Conservation (phyloP, 23 red algal species). For the Gracilaria domingensis region DNA sequence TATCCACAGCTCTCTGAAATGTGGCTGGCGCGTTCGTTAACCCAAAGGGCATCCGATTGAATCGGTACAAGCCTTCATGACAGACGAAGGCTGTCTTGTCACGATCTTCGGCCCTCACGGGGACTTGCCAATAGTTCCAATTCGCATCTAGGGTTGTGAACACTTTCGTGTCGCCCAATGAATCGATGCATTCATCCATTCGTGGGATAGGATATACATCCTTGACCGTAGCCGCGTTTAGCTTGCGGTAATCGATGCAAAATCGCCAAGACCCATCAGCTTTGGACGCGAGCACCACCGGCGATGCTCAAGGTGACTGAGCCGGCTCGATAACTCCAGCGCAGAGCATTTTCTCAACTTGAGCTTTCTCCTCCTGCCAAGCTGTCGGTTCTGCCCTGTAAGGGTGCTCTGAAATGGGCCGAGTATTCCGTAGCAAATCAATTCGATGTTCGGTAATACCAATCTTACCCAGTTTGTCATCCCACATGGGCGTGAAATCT, state of each 20-base stretch:
- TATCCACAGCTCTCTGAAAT: conserved; percentile 38
- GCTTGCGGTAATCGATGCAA: conserved; percentile 47
- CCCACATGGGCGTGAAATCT: not conserved
- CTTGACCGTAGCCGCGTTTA: conserved; percentile 29
- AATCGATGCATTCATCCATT: conserved; percentile 35
- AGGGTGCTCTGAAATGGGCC: not conserved
- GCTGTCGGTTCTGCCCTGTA: not conserved
- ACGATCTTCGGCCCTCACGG: not conserved
- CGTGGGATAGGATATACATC: conserved; percentile 41
- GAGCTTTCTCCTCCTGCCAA: not conserved
- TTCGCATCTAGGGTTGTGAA: conserved; percentile 43
- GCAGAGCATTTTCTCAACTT: conserved; percentile 29
- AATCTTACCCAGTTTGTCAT: not conserved
- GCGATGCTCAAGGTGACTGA: conserved; percentile 1
- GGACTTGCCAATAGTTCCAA: conserved; percentile 33
- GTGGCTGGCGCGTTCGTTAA: conserved; percentile 53
- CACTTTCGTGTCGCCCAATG: conserved; percentile 9
- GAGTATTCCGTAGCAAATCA: not conserved
- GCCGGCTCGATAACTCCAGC: conserved; percentile 26
- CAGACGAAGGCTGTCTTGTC: conserved; percentile 5
- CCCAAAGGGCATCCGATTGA: conserved; percentile 35
- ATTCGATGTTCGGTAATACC: not conserved
- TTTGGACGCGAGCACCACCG: conserved; percentile 34
- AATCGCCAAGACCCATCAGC: conserved; percentile 22
- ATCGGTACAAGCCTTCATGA: conserved; percentile 14